Conservation (phyloP, 2,329 filamentous ascomycete species). For the Davidsoniella virescens region DNA sequence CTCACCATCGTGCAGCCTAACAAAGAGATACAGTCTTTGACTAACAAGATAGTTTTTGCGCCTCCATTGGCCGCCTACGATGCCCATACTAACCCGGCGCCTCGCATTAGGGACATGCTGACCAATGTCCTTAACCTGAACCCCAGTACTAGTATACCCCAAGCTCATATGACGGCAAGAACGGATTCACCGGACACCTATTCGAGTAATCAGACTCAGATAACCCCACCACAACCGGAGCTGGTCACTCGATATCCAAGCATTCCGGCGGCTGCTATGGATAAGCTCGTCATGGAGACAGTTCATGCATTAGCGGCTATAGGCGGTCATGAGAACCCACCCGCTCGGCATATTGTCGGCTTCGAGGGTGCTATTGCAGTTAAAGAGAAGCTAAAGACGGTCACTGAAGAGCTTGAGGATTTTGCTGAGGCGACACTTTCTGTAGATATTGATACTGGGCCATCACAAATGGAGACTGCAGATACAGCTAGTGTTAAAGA, state of each 20-base stretch:
- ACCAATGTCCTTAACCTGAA: constrained; percentile 63
- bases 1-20: constrained; percentile 91
- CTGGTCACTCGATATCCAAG: constrained; percentile 57
- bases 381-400: constrained; percentile 90
- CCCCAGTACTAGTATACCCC: constrained; percentile 40
- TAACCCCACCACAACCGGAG: constrained; percentile 16
- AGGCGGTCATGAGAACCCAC: constrained; percentile 89
- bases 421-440: constrained; percentile 81
- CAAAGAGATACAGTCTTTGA: constrained; percentile 77
- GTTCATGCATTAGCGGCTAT: constrained; percentile 84
- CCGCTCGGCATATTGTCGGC: constrained; percentile 84
- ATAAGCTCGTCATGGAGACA: constrained; percentile 69
- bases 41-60: constrained; percentile 71
- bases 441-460: constrained; percentile 48
- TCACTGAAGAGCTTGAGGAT: constrained; percentile 90
- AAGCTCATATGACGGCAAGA: constrained; percentile 2
- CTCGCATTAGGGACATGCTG: constrained; percentile 69
- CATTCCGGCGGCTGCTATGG: constrained; percentile 49
- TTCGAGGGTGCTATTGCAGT: constrained; percentile 75
- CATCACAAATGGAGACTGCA: constrained; percentile 27
- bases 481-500: constrained; percentile 18
- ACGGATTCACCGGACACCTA: neutral
- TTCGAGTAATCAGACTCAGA: neutral
- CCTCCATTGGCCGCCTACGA: constrained; percentile 55
- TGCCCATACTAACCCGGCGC: constrained; percentile 50